phyloP scores from a whole-genome alignment of 257 asterid genomes.

The Capsicum pubescens region DNA sequence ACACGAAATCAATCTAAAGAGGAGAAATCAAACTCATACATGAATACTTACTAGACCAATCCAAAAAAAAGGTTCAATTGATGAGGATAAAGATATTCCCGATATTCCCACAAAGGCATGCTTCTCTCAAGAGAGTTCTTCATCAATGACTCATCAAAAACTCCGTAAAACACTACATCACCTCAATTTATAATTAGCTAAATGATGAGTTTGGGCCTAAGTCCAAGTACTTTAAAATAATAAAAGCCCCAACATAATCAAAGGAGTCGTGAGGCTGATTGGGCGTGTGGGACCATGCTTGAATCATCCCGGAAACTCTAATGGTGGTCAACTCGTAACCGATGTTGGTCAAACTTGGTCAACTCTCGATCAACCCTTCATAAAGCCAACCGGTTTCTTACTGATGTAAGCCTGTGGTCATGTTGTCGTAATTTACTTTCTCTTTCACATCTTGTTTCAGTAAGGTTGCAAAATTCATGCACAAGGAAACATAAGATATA shows the following conservation, averaged over 20 bases:
- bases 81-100: constrained; percentile 14
- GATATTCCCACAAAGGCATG: constrained; percentile 8
- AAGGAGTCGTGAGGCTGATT: neutral
- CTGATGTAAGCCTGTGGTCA: neutral
- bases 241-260: neutral
- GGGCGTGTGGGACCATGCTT: neutral
- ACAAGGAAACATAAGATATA: neutral
- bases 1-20: constrained; percentile 4
- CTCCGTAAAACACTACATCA: neutral
- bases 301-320: neutral
- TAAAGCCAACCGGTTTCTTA: neutral
- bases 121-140: constrained; percentile 3
- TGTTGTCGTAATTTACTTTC: neutral
- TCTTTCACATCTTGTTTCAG: neutral
- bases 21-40: neutral
- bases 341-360: neutral
- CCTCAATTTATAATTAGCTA: neutral
- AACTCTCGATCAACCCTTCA: neutral
- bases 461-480: neutral
- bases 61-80: neutral
- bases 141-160: constrained; percentile 7
- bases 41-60: neutral
- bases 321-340: neutral
- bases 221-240: neutral
- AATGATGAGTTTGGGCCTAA: neutral